These are phyloP conservation scores for Phytophthora sansomeana DNA, from an alignment of 352 stramenopile species.

Conservation along the genomic window DNA sequence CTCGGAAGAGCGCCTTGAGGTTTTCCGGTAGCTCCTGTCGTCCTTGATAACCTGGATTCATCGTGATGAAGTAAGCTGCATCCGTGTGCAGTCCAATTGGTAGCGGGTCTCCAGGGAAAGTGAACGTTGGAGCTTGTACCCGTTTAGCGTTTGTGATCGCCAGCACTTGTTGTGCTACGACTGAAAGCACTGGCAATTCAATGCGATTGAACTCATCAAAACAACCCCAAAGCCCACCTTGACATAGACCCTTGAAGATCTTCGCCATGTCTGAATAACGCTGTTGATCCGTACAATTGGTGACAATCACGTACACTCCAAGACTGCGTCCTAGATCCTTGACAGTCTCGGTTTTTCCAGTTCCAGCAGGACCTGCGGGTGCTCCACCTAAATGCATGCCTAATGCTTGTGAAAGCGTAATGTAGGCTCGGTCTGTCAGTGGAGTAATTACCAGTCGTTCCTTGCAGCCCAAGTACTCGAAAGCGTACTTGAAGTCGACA, in stretches of 20 bases:
- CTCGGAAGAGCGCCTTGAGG: conserved; percentile 93
- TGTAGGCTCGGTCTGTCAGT: conserved; percentile 92
- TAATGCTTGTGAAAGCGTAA: conserved; percentile 91
- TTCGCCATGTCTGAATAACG: conserved; percentile 93
- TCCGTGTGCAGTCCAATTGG: conserved; percentile 67
- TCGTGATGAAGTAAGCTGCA: conserved; percentile 92
- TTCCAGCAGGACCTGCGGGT: conserved; percentile 88
- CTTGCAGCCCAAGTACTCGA: conserved; percentile 95
- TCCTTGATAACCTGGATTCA: conserved; percentile 95
- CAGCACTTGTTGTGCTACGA: conserved; percentile 94
- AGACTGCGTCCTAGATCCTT: conserved; percentile 93
- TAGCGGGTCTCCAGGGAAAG: conserved; percentile 71
- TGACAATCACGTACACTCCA: conserved; percentile 93
- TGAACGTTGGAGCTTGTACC: conserved; percentile 55
- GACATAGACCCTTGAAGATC: conserved; percentile 93
- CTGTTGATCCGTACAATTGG: conserved; percentile 94
- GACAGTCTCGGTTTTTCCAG: conserved; percentile 92
- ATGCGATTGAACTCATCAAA: conserved; percentile 96
- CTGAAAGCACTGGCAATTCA: conserved; percentile 92
- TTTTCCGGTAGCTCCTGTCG: conserved; percentile 94
- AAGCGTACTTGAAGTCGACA: conserved; percentile 92
- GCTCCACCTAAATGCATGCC: conserved; percentile 90
- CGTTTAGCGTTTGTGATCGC: conserved; percentile 84
- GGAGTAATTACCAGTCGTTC: conserved; percentile 91
- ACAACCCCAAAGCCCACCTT: conserved; percentile 92